Conservation (phyloP, 495 filamentous ascomycete genomes). For the Penicillium argentinense region DNA sequence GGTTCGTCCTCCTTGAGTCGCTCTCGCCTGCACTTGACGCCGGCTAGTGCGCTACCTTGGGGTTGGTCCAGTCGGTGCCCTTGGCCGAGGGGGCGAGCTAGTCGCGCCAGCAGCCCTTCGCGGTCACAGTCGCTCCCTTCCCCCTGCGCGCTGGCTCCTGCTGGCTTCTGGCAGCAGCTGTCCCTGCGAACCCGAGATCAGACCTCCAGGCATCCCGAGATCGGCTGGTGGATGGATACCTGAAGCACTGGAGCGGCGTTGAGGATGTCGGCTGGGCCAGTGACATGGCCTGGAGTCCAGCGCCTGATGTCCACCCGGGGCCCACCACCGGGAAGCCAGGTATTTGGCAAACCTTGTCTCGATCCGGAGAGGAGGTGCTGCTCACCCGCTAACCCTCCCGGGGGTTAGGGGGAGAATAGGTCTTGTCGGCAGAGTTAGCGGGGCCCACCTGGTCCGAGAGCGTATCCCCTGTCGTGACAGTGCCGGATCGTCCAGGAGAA, state of each 20-base stretch:
- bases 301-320: constrained; percentile 18
- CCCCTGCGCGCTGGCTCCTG: too few species aligned
- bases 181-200: constrained; percentile 15
- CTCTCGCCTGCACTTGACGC: too few species aligned
- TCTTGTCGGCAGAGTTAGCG: constrained; percentile 21
- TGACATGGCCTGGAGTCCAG: constrained; percentile 12
- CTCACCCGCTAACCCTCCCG: neutral
- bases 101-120: too few species aligned
- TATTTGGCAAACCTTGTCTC: constrained; percentile 25
- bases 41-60: too few species aligned
- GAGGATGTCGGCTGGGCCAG: constrained; percentile 16
- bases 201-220: constrained; percentile 37
- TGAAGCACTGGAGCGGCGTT: constrained; percentile 14
- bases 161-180: too few species aligned
- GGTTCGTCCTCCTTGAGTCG: too few species aligned
- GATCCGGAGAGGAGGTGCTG: constrained; percentile 2
- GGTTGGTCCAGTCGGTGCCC: too few species aligned
- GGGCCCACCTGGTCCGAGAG: constrained; percentile 17
- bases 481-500: constrained; percentile 8
- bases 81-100: too few species aligned
- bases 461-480: constrained; percentile 6
- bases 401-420: neutral
- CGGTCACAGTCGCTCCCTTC: too few species aligned
- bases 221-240: constrained; percentile 36
- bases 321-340: constrained; percentile 17